Percentiles rank a stretch among this genome's conserved stretches.
These are phyloP conservation scores for Linum tenue DNA, from an alignment of 345 rosid species.

Conservation along the genomic window DNA sequence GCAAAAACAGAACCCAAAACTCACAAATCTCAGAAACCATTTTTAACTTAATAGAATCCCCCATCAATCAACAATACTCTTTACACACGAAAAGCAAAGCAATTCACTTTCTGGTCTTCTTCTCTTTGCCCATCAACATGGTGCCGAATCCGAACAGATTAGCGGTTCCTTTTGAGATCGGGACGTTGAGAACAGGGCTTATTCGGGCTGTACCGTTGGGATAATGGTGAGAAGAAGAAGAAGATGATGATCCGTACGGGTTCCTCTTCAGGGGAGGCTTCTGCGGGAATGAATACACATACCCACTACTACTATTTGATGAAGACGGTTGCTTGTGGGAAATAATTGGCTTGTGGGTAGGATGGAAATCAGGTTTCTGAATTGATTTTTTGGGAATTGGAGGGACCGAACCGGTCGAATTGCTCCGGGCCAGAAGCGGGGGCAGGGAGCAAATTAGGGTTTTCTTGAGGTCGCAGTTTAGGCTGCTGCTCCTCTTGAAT, in stretches of 20 bases:
- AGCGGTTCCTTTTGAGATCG: slow-evolving; percentile 41
- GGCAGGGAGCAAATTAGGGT: slow-evolving; percentile 48
- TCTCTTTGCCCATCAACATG: slow-evolving; percentile 44
- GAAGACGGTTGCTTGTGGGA: slow-evolving; percentile 28
- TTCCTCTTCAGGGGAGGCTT: slow-evolving; percentile 18
- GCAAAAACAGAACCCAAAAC: no score
- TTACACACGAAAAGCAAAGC: background rate
- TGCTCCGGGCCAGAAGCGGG: slow-evolving; percentile 55
- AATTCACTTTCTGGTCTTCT: slow-evolving; percentile 30
- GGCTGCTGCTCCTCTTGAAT: slow-evolving; percentile 66
- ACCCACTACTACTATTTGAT: background rate
- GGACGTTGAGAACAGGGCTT: slow-evolving; percentile 54
- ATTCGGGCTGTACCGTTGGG: slow-evolving; percentile 17
- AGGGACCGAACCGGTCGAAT: slow-evolving; percentile 53
- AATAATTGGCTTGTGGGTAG: slow-evolving; percentile 31
- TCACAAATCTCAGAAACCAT: no score
- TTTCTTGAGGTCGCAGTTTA: slow-evolving; percentile 47
- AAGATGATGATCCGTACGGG: slow-evolving; percentile 15
- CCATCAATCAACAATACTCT: no score
- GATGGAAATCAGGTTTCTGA: background rate
- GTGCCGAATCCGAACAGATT: slow-evolving; percentile 53
- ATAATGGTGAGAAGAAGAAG: background rate
- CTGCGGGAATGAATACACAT: slow-evolving; percentile 6
- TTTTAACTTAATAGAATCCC: no score
- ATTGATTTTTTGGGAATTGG: slow-evolving; percentile 17